A percentile compares a stretch with the other conserved stretches of the same genome.
phyloP scores from a whole-genome alignment of 2,329 filamentous ascomycete genomes.

The Cladosporium sp. region DNA sequence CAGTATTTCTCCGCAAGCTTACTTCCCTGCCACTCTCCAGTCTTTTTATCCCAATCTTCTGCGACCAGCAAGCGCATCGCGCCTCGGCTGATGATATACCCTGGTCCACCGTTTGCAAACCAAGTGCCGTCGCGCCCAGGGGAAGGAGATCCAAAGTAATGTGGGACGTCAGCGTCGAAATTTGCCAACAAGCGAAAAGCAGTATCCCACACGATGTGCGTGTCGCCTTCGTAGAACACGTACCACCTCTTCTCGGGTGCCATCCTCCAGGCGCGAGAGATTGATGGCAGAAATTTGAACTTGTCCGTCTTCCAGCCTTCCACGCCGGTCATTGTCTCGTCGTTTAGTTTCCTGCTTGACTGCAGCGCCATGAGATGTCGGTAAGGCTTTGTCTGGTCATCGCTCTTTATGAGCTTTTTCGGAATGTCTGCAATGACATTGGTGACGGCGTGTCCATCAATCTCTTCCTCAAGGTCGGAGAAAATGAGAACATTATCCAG shows the following conservation, averaged over 20 bases:
- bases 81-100: slow-evolving; percentile 44
- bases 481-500: slow-evolving; percentile 45
- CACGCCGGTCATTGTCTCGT: not conserved
- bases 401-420: not conserved
- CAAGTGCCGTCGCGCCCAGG: slow-evolving; percentile 35
- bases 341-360: slow-evolving; percentile 16
- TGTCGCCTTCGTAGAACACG: slow-evolving; percentile 52
- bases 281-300: slow-evolving; percentile 52
- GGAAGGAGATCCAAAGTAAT: slow-evolving; percentile 48
- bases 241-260: slow-evolving; percentile 48
- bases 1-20: slow-evolving; percentile 31
- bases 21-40: slow-evolving; percentile 39
- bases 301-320: slow-evolving; percentile 50
- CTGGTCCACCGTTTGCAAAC: slow-evolving; percentile 50
- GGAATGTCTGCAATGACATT: slow-evolving; percentile 17
- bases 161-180: slow-evolving; percentile 38
- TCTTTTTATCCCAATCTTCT: slow-evolving; percentile 20
- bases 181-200: slow-evolving; percentile 44
- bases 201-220: slow-evolving; percentile 41
- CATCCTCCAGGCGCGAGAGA: slow-evolving; percentile 45
- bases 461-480: slow-evolving; percentile 44
- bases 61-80: slow-evolving; percentile 41
- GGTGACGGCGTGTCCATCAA: slow-evolving; percentile 34
- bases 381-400: not conserved
- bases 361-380: not conserved